phyloP scores from a whole-genome alignment of 768 basidiomycete genomes.

The Termitomyces heimii region DNA sequence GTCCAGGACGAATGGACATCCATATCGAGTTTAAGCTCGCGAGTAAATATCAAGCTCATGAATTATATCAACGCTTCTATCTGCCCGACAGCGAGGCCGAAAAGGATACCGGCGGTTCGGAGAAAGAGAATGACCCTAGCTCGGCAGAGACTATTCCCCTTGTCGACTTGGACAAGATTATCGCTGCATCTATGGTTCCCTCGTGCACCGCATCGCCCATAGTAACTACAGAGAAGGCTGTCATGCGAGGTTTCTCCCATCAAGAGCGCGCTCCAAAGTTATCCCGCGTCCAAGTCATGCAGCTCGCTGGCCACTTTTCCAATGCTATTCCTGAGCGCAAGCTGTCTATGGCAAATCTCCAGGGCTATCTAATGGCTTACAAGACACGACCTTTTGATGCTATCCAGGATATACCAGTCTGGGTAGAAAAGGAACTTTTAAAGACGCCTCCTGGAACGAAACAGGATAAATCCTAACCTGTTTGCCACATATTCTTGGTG shows the following conservation, averaged over 20 bases:
- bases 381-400: slow-evolving; percentile 57
- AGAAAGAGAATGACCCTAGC: slow-evolving; percentile 14
- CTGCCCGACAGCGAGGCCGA: slow-evolving; percentile 31
- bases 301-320: slow-evolving; percentile 53
- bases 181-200: neutral
- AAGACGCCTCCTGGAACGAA: neutral
- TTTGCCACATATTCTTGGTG: neutral
- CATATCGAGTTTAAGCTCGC: slow-evolving; percentile 76
- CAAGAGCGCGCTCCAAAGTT: slow-evolving; percentile 32
- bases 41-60: slow-evolving; percentile 58
- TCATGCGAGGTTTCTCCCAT: slow-evolving; percentile 22
- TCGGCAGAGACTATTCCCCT: slow-evolving; percentile 6
- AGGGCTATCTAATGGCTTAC: slow-evolving; percentile 64
- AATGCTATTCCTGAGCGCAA: slow-evolving; percentile 42
- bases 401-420: slow-evolving; percentile 34
- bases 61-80: slow-evolving; percentile 68
- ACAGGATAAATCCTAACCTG: neutral
- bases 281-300: slow-evolving; percentile 28
- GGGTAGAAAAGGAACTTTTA: slow-evolving; percentile 42
- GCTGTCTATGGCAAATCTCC: slow-evolving; percentile 44
- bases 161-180: slow-evolving; percentile 2
- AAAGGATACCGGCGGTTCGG: slow-evolving; percentile 10
- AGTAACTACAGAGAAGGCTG: slow-evolving; percentile 7
- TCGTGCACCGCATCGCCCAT: neutral
- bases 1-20: slow-evolving; percentile 78